A percentile compares a stretch with the other conserved stretches of the same genome.
These are phyloP conservation scores for Astrephomene gubernaculifera DNA, from an alignment of 139 green algal genomes.

Conservation along the genomic window DNA sequence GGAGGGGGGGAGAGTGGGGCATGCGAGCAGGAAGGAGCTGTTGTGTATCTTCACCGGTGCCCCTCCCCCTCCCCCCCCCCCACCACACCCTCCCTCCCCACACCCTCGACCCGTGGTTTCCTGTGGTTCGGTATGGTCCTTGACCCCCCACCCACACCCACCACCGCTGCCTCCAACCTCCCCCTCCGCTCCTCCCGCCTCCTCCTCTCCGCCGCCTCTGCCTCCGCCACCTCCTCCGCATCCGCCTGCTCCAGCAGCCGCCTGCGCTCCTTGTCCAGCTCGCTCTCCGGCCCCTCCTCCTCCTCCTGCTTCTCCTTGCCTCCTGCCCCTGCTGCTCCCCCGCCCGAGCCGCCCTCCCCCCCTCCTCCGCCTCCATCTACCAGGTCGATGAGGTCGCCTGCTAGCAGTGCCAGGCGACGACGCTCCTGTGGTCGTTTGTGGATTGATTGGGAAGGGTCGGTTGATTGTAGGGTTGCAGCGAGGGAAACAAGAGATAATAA, in stretches of 20 bases:
- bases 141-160: background rate
- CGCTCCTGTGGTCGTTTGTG: constrained; percentile 28
- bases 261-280: background rate
- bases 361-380: constrained; percentile 7
- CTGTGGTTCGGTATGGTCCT: too few relatives aligned
- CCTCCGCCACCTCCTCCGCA: constrained; percentile 12
- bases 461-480: background rate
- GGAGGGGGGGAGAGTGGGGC: too few relatives aligned
- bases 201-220: background rate
- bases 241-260: constrained; percentile 17
- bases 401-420: constrained; percentile 13
- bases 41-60: too few relatives aligned
- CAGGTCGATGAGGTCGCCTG: constrained; percentile 59
- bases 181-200: constrained; percentile 10
- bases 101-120: too few relatives aligned
- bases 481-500: too few relatives aligned
- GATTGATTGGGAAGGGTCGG: background rate
- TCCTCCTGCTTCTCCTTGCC: too few relatives aligned
- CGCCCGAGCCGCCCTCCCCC: background rate
- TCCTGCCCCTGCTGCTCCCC: too few relatives aligned
- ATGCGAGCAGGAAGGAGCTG: too few relatives aligned
- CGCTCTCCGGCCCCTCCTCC: background rate
- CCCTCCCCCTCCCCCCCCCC: too few relatives aligned
- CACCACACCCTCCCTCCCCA: too few relatives aligned
- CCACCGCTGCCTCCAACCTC: constrained; percentile 21